Percentiles rank a stretch among this genome's conserved stretches.
Evolutionary conservation across 2,329 filamentous ascomycete genomes (phyloP).

Genomic region (Monosporascus sp.): DNA sequence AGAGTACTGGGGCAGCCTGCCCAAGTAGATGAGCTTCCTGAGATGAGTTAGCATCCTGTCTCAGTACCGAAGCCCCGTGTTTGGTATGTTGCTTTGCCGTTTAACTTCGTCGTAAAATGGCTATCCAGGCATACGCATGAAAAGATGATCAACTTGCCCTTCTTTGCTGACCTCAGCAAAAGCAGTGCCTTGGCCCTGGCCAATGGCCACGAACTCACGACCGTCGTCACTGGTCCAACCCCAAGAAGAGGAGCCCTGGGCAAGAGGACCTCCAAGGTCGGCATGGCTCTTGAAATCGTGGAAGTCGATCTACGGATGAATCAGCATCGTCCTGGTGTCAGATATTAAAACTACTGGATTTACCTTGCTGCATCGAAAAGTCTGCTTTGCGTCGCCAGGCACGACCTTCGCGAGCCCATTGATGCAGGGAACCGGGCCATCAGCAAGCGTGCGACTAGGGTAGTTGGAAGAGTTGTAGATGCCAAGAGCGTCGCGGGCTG

Average conservation of each 20-base stretch:
- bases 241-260: conserved; percentile 35
- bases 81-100: no score
- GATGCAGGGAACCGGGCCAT: conserved; percentile 27
- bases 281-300: conserved; percentile 41
- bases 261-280: conserved; percentile 41
- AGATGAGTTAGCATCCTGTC: no score
- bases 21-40: conserved; percentile 37
- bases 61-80: no score
- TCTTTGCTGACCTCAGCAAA: conserved; percentile 42
- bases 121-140: no score
- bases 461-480: no score
- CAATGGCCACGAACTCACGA: conserved; percentile 44
- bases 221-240: conserved; percentile 44
- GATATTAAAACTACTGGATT: neutral
- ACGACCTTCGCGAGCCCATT: conserved; percentile 39
- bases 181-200: conserved; percentile 44
- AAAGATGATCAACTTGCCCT: conserved; percentile 18
- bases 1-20: conserved; percentile 38
- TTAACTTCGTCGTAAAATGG: no score
- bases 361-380: conserved; percentile 41
- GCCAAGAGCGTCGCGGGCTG: no score
- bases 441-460: neutral
- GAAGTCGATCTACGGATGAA: conserved; percentile 4
- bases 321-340: neutral
- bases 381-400: conserved; percentile 40